Percentiles rank a stretch among this genome's conserved stretches.
Evolutionary conservation across 345 rosid genomes (phyloP).

Genomic region (Moricandia moricandioides): DNA sequence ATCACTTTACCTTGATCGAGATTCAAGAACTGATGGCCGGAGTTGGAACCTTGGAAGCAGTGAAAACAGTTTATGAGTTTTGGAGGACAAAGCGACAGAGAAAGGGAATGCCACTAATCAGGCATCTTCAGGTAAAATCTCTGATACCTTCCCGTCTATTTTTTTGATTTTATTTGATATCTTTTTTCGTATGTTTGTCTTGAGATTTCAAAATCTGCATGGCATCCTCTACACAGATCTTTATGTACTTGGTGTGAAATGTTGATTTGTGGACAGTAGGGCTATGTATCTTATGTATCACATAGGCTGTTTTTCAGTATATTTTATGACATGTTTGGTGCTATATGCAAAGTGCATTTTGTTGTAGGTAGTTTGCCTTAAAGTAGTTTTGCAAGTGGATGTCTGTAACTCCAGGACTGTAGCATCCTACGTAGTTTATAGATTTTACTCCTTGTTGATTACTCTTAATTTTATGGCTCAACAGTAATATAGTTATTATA

Average conservation of each 20-base stretch:
- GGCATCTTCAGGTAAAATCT: conserved; percentile 85
- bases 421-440: neutral
- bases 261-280: too few relatives aligned
- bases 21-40: conserved; percentile 61
- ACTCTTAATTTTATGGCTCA: conserved; percentile 3
- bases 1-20: conserved; percentile 64
- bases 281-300: too few relatives aligned
- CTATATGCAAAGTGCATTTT: too few relatives aligned
- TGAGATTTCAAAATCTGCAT: neutral
- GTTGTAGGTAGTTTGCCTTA: too few relatives aligned
- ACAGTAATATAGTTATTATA: neutral
- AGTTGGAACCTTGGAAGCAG: conserved; percentile 49
- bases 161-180: neutral
- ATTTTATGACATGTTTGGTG: too few relatives aligned
- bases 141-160: neutral
- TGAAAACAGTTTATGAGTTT: conserved; percentile 52
- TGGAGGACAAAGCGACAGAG: conserved; percentile 80
- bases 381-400: too few relatives aligned
- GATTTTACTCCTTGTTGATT: neutral
- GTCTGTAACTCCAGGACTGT: too few relatives aligned
- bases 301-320: too few relatives aligned
- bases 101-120: conserved; percentile 81
- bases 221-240: too few relatives aligned
- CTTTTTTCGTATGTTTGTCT: neutral
- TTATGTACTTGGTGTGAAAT: too few relatives aligned